These are phyloP conservation scores for Metroxylon sagu DNA, from an alignment of 176 grass and related monocot species.

Conservation along the genomic window DNA sequence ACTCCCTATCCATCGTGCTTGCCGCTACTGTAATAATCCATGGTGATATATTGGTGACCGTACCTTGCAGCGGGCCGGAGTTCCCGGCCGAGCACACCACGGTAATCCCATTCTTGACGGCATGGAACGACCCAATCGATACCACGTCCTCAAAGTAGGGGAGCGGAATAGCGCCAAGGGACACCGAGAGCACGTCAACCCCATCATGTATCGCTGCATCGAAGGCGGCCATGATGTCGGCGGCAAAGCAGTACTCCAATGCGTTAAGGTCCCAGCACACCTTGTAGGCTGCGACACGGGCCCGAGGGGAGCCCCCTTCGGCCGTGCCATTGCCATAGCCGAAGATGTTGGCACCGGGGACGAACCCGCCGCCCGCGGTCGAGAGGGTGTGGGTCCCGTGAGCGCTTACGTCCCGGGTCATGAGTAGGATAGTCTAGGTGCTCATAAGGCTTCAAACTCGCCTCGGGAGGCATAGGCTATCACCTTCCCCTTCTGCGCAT, in stretches of 20 bases:
- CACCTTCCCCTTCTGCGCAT: too few species aligned
- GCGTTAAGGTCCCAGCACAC: conserved; percentile 27
- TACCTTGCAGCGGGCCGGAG: conserved; percentile 25
- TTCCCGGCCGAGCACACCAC: conserved; percentile 74
- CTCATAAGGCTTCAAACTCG: too few species aligned
- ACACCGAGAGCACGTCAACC: conserved; percentile 50
- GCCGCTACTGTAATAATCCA: conserved; percentile 67
- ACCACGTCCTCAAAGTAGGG: conserved; percentile 35
- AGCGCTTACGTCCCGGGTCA: conserved; percentile 45
- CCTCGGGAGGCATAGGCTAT: too few species aligned
- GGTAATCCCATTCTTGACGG: conserved; percentile 37
- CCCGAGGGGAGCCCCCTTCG: conserved; percentile 47
- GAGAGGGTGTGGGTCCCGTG: conserved; percentile 73
- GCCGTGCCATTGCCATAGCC: conserved; percentile 50
- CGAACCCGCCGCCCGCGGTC: conserved; percentile 42
- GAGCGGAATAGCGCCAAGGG: conserved; percentile 27
- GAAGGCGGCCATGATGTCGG: conserved; percentile 59
- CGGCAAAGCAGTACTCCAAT: conserved; percentile 35
- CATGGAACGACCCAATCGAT: conserved; percentile 61
- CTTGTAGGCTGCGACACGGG: conserved; percentile 57
- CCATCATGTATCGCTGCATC: conserved; percentile 68
- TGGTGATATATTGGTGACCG: conserved; percentile 42
- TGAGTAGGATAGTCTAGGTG: too few species aligned
- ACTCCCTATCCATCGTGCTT: conserved; percentile 44
- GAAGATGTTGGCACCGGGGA: conserved; percentile 23